Base-by-base conservation (phyloP, 2,329 filamentous ascomycete species). In the Exophiala alcalophila region DNA sequence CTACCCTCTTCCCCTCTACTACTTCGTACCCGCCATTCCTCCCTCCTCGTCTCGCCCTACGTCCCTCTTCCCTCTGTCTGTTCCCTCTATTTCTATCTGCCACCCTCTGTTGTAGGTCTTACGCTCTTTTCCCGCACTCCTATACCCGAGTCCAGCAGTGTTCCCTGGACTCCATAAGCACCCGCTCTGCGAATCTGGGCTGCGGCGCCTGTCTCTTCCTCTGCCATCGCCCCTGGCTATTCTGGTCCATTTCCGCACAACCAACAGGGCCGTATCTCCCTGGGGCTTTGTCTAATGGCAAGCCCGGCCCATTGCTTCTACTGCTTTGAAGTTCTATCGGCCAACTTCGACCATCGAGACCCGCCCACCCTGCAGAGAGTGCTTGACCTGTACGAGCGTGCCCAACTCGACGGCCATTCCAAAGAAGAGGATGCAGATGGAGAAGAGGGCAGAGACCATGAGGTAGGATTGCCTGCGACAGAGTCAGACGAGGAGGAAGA, bases 241-340 rank as follows among this genome's bases (percentile, higher is more conserved):
- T 20, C 27, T 21, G 11, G 16, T 30, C 12, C 24, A 20, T 29
- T 24, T 26, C 24, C 10, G 18, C 32, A 31, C 12, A 31, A 8
- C 15, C 30, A 16, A n/a, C 8, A 20, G 10, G 14, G 15, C 12
- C 30, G 5, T 23, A 28, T 10, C 33, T 31, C 11, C 8, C 9
- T n/a, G 11, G 18, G 16, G 21, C n/a, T 30, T 11, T 16, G 32
- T 37, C 31, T 34, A 26, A 97, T 97, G 91, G 91, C 92, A 34
- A 84, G 84, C 44, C 68, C 78, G 57, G 83, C 83, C 47, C 91
- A 97, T 67, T 96, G 90, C 66, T 81, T 91, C 59, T 90, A 83
- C 67, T 96, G 90, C 72, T 97, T 98, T 73, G 92, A 98, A 68
- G 75, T 76, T 27, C 80, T 98, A 25, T 76, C 80, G 35, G 84